Percentiles rank a stretch among this genome's conserved stretches.
Conservation (phyloP, 257 asterid genomes). For the Primulina eburnea region DNA sequence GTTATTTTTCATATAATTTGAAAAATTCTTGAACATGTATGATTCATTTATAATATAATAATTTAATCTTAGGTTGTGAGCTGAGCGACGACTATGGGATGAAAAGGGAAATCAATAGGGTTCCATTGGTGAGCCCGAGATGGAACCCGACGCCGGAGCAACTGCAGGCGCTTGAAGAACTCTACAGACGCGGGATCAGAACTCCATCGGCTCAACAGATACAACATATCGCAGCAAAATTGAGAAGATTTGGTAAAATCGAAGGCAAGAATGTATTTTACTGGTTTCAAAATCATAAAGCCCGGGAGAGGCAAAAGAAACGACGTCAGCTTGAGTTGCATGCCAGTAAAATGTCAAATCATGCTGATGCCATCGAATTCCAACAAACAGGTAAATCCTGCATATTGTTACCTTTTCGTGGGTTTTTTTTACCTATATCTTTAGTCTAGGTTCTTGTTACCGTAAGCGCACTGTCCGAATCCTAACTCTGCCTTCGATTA, state of each 20-base stretch:
- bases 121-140: conserved; percentile 49
- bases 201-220: conserved; percentile 83
- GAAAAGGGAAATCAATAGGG: conserved; percentile 18
- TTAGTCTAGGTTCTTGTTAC: no score
- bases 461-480: no score
- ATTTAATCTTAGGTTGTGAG: conserved; percentile 16
- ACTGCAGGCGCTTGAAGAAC: conserved; percentile 64
- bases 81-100: conserved; percentile 22
- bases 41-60: no score
- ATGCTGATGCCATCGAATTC: conserved; percentile 6
- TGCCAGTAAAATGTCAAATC: conserved; percentile 20
- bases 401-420: no score
- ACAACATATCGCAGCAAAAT: conserved; percentile 62
- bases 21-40: no score
- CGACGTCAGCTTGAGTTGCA: conserved; percentile 49
- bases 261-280: conserved; percentile 84
- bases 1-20: no score
- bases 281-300: conserved; percentile 85
- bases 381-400: conserved; percentile 29
- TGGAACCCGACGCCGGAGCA: conserved; percentile 94
- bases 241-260: conserved; percentile 63
- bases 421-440: no score
- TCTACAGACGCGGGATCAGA: conserved; percentile 60
- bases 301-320: conserved; percentile 75
- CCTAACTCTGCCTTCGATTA: no score